Base-by-base conservation (phyloP, 176 grass and related monocot species). In the Oryza australiensis region DNA sequence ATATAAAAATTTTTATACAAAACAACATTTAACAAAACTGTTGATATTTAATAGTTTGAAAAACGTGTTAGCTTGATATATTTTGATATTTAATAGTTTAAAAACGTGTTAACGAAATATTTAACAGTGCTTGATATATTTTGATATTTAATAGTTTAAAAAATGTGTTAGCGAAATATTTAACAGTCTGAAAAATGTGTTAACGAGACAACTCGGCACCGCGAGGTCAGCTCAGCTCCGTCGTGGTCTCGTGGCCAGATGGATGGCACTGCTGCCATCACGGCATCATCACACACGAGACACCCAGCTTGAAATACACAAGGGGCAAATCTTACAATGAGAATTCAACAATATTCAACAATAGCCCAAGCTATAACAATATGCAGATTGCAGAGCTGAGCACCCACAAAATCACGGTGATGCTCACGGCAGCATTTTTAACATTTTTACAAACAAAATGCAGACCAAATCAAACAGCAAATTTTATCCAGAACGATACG, bases 401-500 rank as follows among this genome's bases (percentile, higher is more conserved):
- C 60, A 81, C 51, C 38, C 24, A 23, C 63, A 74, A 32, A 7
- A 65, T 60, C 20, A 57, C 7, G 53, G 53, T 57, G 53, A 83
- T 66, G 38, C 23, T 5, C 55, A 60, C 55, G 55, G 11, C 53
- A 46, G 23, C 15, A 66, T 29, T n/a, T n/a, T n/a, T 26, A n/a
- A 24, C 10, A 59, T 40, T 63, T 64, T 35, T 70, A 85, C 87
- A 89, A 5, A 42, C 70, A 7, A 23, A 65, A 28, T 4, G 51
- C 22, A 43, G 12, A 20, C 3, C n/a, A 26, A 12, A 37, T 0
- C 45, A n/a, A 55, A 20, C 15, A 67, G 70, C 3, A 37, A 9
- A 40, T 40, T 40, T 40, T 40, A 38, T 18, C n/a, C 72, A 51
- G 1, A 74, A 48, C 64, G 10, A 9, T 22, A 29, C 60, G 84